A percentile compares a stretch with the other conserved stretches of the same genome.
phyloP scores from a whole-genome alignment of 2,329 filamentous ascomycete genomes.

The Cladosporium colombiae region DNA sequence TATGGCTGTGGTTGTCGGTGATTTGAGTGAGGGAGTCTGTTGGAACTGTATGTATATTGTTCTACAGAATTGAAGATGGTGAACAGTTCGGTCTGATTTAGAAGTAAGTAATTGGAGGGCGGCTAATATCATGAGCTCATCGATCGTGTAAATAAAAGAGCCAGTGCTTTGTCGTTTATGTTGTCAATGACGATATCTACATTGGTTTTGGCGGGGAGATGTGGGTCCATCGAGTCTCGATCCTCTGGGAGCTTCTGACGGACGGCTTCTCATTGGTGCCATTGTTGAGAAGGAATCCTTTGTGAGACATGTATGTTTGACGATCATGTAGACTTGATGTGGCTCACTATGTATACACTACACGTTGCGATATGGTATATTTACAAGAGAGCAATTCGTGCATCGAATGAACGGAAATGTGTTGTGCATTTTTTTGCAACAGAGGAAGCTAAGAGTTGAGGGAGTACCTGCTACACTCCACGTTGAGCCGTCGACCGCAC shows the following conservation, averaged over 20 bases:
- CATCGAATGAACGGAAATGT: neutral
- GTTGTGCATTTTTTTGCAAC: neutral
- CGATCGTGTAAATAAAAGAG: constrained; percentile 8
- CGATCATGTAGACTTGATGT: no score
- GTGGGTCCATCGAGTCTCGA: neutral
- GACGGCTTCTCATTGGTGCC: neutral
- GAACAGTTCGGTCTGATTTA: neutral
- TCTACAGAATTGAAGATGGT: neutral
- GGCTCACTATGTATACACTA: no score
- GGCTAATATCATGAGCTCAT: constrained; percentile 14
- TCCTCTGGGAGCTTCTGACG: neutral
- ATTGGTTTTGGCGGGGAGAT: neutral
- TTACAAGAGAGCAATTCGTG: neutral
- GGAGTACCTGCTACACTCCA: no score
- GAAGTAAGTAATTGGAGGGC: neutral
- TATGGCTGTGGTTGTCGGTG: constrained; percentile 35
- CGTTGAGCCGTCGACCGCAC: no score
- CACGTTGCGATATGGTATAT: neutral
- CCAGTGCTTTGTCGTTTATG: neutral
- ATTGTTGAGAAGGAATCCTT: neutral
- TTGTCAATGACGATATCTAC: constrained; percentile 17
- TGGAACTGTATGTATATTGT: neutral
- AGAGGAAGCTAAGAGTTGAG: no score
- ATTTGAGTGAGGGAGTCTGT: neutral
- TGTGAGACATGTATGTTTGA: neutral